Percentiles rank a stretch among this genome's conserved stretches.
phyloP scores from a whole-genome alignment of 768 basidiomycete genomes.

The Cyclocybe aegerita region DNA sequence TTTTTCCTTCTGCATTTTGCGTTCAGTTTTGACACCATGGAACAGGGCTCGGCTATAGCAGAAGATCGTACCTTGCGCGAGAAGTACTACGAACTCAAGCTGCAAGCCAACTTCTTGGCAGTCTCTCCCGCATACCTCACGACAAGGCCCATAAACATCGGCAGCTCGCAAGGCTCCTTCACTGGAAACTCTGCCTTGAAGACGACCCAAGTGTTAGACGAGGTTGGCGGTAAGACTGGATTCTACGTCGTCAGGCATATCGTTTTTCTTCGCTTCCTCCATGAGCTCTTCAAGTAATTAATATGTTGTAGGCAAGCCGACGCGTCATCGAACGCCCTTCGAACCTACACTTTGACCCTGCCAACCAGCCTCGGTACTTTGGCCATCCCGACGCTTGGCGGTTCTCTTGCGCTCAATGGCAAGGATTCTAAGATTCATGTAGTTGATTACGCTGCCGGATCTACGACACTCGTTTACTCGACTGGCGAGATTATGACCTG shows the following conservation, averaged over 20 bases:
- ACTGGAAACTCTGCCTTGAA: constrained; percentile 47
- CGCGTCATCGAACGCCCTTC: constrained; percentile 35
- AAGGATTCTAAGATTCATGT: constrained; percentile 54
- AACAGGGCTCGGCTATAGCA: constrained; percentile 47
- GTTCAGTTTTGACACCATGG: background rate
- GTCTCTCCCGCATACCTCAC: constrained; percentile 52
- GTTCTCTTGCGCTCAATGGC: constrained; percentile 43
- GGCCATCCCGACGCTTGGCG: constrained; percentile 42
- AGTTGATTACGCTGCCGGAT: constrained; percentile 47
- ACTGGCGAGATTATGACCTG: constrained; percentile 51
- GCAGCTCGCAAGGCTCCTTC: constrained; percentile 40
- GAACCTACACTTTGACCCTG: constrained; percentile 42
- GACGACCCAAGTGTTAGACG: constrained; percentile 49
- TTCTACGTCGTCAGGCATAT: constrained; percentile 45
- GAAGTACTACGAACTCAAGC: constrained; percentile 53
- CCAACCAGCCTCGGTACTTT: constrained; percentile 44
- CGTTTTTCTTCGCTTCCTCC: background rate
- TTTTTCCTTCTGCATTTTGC: background rate
- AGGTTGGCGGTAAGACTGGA: constrained; percentile 43
- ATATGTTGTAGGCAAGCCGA: constrained; percentile 32
- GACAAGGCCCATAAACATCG: constrained; percentile 41
- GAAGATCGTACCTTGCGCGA: constrained; percentile 53
- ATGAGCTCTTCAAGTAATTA: background rate
- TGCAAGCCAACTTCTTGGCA: constrained; percentile 49
- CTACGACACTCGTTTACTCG: constrained; percentile 43